Evolutionary conservation across 805 yeast species (phyloP).

Genomic region (Yamadazyma paraphyllophila): DNA sequence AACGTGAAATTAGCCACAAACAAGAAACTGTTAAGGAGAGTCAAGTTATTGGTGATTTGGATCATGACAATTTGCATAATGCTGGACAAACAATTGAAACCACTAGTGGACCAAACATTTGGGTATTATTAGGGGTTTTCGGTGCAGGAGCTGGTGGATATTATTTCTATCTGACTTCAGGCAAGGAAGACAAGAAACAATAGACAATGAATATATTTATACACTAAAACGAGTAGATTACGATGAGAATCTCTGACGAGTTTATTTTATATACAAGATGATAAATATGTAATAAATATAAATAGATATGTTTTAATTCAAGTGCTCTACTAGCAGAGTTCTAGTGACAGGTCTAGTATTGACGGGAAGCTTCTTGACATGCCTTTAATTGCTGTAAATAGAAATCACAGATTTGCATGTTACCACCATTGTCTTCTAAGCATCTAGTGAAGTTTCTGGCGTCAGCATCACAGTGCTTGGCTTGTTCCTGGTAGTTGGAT

Average conservation of each 20-base stretch:
- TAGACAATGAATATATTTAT: background rate
- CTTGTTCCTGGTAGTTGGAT: slow-evolving; percentile 38
- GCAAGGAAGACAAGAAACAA: background rate
- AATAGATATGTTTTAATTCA: background rate
- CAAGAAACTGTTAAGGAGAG: slow-evolving; percentile 29
- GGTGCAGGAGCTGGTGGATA: slow-evolving; percentile 32
- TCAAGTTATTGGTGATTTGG: slow-evolving; percentile 36
- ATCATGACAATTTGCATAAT: slow-evolving; percentile 29
- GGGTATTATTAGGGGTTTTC: slow-evolving; percentile 20
- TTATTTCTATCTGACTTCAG: slow-evolving; percentile 16
- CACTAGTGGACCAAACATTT: slow-evolving; percentile 7
- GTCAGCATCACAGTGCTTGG: slow-evolving; percentile 78
- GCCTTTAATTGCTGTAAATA: slow-evolving; percentile 97
- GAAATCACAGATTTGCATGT: slow-evolving; percentile 95
- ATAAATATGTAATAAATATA: slow-evolving; percentile 3
- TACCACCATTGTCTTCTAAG: slow-evolving; percentile 88
- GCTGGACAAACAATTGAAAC: slow-evolving; percentile 15
- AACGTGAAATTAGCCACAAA: slow-evolving; percentile 35
- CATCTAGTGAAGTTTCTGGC: slow-evolving; percentile 96
- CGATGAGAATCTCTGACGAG: no score
- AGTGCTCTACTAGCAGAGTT: no score
- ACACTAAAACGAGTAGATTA: background rate
- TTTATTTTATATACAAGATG: slow-evolving; percentile 5
- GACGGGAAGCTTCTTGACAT: slow-evolving; percentile 90
- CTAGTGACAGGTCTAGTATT: slow-evolving; percentile 49